Evolutionary conservation across 345 rosid genomes (phyloP), one percentile per base, ranked within the genome.

Genomic region (Alliaria petiolata): DNA sequence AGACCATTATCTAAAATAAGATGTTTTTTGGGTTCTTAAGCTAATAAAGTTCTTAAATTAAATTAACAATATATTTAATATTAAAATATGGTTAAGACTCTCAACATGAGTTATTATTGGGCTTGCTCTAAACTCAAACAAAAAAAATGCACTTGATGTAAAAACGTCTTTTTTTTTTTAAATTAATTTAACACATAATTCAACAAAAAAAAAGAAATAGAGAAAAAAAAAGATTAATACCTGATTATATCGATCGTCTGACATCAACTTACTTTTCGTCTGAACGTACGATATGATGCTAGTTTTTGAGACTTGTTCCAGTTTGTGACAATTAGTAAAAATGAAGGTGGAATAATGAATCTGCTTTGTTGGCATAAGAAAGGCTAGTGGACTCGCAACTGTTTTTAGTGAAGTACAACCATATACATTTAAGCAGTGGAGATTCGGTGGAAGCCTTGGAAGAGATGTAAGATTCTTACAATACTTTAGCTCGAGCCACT

Each of bases 381-480:
- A 15, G 25, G 65, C 42, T 25, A 55, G 8, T 3, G 71, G 59
- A 44, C 20, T 34, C 0, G 50, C 11, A 7, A 72, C 59, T 25
- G 51, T 65, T 56, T 43, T 65, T 17, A 72, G 65, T 10, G 33
- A 54, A 13, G 15, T 8, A 26, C 77, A 72, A 0, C 71, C 77
- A 46, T 72, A 52, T 46, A 71, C 71, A 55, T 64, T 20, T 65
- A 64, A 56, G n/a, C 51, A 46, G 12, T 55, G 57, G 16, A 72
- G 71, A 65, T 64, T 72, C 0, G 77, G 65, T 56, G 77, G 77
- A 72, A 72, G 77, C 1, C 0, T 17, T 0, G 65, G 14, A 12
- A 72, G 49, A 35, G 71, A 72, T 46, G 59, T 55, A 13, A 72
- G 65, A 55, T 53, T 72, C 22, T 14, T 64, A n/a, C 77, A 72